Evolutionary conservation across 2,329 filamentous ascomycete species (phyloP), one percentile per base, ranked within the genome.

Genomic region (Curvularia hawaiiensis): DNA sequence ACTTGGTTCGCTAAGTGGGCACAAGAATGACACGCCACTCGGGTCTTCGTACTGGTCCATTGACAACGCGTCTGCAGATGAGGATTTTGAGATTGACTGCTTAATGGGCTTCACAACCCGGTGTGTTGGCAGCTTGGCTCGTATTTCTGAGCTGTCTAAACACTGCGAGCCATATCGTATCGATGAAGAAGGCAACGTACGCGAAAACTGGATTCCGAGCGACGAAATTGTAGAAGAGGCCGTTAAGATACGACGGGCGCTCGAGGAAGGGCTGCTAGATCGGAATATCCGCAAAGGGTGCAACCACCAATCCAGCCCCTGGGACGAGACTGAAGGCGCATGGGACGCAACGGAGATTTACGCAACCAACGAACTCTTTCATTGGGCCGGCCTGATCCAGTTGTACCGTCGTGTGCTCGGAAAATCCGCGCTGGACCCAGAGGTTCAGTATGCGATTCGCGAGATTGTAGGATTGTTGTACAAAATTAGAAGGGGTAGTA

Each of bases 341-440:
- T 85, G 84, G 80, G 86, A 89, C 65, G 79, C 82, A 26, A 80
- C 80, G 4, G 88, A 90, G 66, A 87, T 91, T 74, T 79, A 84
- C 41, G 88, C 90, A 10, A 89, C 88, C 2, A 93, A 95, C 69
- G 85, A 89, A 68, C 88, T 90, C 2, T 94, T 91, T 74, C 90
- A 94, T 70, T 91, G 87, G 83, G 89, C 90, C 1, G 91, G 88
- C 0, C 79, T 92, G 11, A 84, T 94, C 4, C 90, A 95, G 69
- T 82, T 95, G 9, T 85, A 90, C 58, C 86, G 90, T 12, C 85
- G 91, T 16, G 88, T 93, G 0, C 79, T 94, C 14, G 86, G 86
- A 3, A 86, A 85, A 45, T 78, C 82, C 0, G 79, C 84, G 0
- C 74, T 75, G 1, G 84, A 90, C 60, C 71, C 78, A 0, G 82